Base-by-base conservation (phyloP, 1,284 basidiomycete genomes). In the Anthracocystis setariae region DNA sequence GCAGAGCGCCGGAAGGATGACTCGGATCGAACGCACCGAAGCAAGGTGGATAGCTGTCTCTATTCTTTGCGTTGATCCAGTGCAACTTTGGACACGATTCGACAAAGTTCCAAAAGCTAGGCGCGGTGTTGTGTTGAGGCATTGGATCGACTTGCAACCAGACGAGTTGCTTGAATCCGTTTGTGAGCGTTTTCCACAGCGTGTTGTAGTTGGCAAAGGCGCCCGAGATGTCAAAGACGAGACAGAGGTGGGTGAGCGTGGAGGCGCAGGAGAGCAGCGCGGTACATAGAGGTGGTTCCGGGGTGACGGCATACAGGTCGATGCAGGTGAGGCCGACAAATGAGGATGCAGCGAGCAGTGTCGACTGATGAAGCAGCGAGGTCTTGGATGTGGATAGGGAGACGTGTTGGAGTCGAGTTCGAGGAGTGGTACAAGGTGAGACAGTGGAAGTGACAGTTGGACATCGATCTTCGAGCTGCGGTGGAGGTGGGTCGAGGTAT, bases 91-190 rank as follows among this genome's bases (percentile, higher is more conserved):
- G 3, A 18, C 54, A 53, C 9, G n/a, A 17, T 17, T 55, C 21
- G 7, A 73, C 51, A 46, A 74, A 74, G 0, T 18, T 25, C 39
- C 46, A 46, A 43, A 71, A 74, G 45, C 60, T 68, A 1, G 72
- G 72, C 3, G 72, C 72, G 0, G 68, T 74, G 4, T 72, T 67
- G 20, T 67, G 73, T 35, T 72, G 64, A 3, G 64, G 64, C 49
- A 67, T 61, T 0, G 68, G 68, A 29, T 72, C 67, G 5, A 68
- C 25, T 5, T 64, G 23, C 2, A 73, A 40, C 42, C 21, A 39
- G 10, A 42, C 35, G 0, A 73, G 21, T 1, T 23, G 18, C 0
- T 51, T 52, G n/a, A 69, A 23, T 1, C 51, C 37, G 10, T 37
- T 46, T 7, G 51, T 59, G 38, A 73, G 62, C 9, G 46, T 27